These are phyloP conservation scores for Anisogramma anomala DNA, from an alignment of 2,329 filamentous ascomycete species.

Conservation along the genomic window DNA sequence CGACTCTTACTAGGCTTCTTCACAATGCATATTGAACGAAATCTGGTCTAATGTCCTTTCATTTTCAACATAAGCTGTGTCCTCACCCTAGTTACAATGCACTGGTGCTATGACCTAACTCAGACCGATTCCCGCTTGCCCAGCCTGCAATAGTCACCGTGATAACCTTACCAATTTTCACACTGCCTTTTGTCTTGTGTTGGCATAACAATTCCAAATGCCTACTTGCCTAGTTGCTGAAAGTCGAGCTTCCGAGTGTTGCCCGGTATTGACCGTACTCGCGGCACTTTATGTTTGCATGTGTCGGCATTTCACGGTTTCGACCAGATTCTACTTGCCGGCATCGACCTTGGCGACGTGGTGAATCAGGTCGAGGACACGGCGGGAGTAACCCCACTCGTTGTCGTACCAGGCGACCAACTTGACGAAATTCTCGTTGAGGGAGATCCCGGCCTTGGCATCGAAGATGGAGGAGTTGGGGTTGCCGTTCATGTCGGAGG, in stretches of 20 bases:
- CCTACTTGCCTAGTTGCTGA: neutral
- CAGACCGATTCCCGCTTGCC: conserved; percentile 2
- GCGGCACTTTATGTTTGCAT: neutral
- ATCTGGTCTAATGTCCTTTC: conserved; percentile 2
- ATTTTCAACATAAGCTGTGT: conserved; percentile 7
- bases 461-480: conserved; percentile 95
- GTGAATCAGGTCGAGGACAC: conserved; percentile 70
- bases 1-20: too few relatives aligned
- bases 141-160: conserved; percentile 9
- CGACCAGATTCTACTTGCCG: conserved; percentile 26
- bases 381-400: conserved; percentile 99
- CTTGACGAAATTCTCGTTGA: conserved; percentile 99
- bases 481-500: conserved; percentile 87
- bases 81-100: conserved; percentile 4
- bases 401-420: conserved; percentile 98
- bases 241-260: neutral
- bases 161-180: conserved; percentile 13
- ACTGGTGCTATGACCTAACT: conserved; percentile 6
- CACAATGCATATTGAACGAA: neutral
- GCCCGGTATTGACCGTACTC: neutral
- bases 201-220: neutral
- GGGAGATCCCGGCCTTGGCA: conserved; percentile 95
- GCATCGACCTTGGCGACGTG: conserved; percentile 71
- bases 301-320: neutral
- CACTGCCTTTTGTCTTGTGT: conserved; percentile 3